A percentile compares a stretch with the other conserved stretches of the same genome.
Evolutionary conservation across 2,329 filamentous ascomycete genomes (phyloP).

Genomic region (Fusarium papillatum): DNA sequence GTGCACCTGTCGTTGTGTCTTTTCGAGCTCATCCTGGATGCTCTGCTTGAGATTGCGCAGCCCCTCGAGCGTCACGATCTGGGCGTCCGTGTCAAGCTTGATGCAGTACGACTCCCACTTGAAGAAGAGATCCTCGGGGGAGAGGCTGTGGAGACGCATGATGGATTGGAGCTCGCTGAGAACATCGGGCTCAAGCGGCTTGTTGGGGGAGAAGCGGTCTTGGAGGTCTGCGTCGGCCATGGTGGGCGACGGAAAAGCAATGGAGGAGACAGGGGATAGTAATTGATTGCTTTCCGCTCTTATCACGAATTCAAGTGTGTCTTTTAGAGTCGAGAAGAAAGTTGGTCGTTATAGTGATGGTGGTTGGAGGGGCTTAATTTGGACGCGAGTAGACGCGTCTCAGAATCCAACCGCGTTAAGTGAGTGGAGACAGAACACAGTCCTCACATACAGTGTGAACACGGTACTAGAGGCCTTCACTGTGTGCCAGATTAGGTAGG

Average conservation of each 20-base stretch:
- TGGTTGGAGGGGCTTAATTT: constrained; percentile 34
- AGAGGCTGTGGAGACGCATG: constrained; percentile 84
- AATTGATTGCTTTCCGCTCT: background rate
- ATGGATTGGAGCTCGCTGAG: constrained; percentile 87
- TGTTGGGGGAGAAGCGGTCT: constrained; percentile 52
- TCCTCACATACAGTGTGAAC: constrained; percentile 2
- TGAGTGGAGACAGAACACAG: constrained; percentile 9
- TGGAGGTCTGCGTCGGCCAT: constrained; percentile 55
- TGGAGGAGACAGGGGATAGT: background rate
- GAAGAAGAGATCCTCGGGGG: constrained; percentile 91
- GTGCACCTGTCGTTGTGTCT: constrained; percentile 76
- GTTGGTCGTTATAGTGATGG: constrained; percentile 21
- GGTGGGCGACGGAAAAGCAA: constrained; percentile 32
- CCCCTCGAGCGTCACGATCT: constrained; percentile 75
- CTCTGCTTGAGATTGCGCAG: constrained; percentile 87
- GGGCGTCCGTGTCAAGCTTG: constrained; percentile 89
- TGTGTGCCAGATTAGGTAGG: too few species aligned
- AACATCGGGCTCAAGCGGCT: constrained; percentile 80
- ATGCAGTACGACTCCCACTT: constrained; percentile 99
- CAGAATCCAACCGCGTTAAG: constrained; percentile 39
- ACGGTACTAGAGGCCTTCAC: background rate
- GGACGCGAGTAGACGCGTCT: constrained; percentile 38
- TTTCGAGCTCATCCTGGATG: constrained; percentile 86
- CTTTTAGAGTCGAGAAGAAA: constrained; percentile 9
- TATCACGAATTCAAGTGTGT: background rate